These are phyloP conservation scores for Brassica cretica DNA, from an alignment of 345 rosid species.

Conservation along the genomic window DNA sequence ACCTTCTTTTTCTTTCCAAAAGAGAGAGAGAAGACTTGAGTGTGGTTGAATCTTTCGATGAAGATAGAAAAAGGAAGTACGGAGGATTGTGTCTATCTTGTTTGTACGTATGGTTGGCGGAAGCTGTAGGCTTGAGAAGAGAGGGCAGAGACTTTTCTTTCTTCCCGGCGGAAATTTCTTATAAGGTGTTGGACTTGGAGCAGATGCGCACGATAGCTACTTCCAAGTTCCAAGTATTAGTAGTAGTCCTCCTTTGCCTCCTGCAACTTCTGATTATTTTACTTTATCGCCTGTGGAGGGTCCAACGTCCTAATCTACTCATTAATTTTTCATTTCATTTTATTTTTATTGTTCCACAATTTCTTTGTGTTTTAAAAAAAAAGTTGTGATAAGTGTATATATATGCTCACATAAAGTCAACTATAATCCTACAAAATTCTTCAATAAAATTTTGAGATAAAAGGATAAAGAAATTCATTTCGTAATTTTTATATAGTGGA, in stretches of 20 bases:
- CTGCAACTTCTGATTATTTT: conserved; percentile 21
- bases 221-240: background rate
- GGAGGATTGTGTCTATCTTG: background rate
- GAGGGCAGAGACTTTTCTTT: conserved; percentile 24
- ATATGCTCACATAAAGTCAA: background rate
- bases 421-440: background rate
- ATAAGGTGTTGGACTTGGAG: background rate
- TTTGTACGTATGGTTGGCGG: conserved; percentile 27
- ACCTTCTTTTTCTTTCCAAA: conserved; percentile 3
- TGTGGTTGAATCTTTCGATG: conserved; percentile 7
- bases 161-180: conserved; percentile 43
- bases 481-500: no score
- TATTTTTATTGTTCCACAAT: background rate
- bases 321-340: background rate
- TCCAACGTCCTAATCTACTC: conserved; percentile 14
- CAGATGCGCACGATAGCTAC: conserved; percentile 35
- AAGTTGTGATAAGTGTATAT: background rate
- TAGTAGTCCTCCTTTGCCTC: background rate
- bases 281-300: background rate
- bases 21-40: background rate
- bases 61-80: conserved; percentile 3
- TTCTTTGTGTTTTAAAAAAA: background rate
- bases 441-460: no score
- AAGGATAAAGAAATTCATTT: no score
- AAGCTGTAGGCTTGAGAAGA: background rate